Base-by-base conservation (phyloP, 257 asterid species). In the Primulina tabacum region DNA sequence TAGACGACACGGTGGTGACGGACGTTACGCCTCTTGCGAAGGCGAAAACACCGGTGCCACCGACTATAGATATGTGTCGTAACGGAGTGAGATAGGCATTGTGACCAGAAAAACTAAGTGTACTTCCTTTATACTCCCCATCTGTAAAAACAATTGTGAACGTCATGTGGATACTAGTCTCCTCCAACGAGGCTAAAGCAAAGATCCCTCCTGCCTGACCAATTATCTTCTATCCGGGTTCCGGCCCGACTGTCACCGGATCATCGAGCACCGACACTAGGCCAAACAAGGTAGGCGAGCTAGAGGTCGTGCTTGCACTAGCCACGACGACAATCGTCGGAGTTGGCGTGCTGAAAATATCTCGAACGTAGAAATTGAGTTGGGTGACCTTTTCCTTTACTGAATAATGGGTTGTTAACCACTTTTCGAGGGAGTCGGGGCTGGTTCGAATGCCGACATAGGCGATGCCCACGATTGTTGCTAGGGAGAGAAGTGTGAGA, bases 41-140 rank as follows among this genome's bases (percentile, higher is more conserved):
- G 7, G n/a, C 30, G 20, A 73, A 66, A 20, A 26, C 68, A 1
- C 72, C 72, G 0, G 77, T 73, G 16, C 68, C 77, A 0, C 77
- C 77, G 1, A 73, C 72, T 5, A 73, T 65, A 0, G 72, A 28
- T 26, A 73, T 24, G 1, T 28, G 55, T 0, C 72, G 67, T 28
- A 26, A 30, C 38, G 7, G 18, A 7, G 59, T 47, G 17, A 37
- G 17, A 35, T 12, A 0, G 9, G 28, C 6, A 58, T 73, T n/a
- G 43, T 29, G 8, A 71, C 72, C 47, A 58, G 8, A 17, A 1
- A 73, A 10, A 2, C 52, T 56, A n/a, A 65, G 62, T 3, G 61
- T 65, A 21, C 72, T 73, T 0, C 38, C 71, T 2, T 65, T 66
- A n/a, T 58, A 58, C 72, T 65, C 24, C 0, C 67, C 72, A 8